Evolutionary conservation across 164 flowering plant species (phyloP).

Genomic region (Litsea cubeba): DNA sequence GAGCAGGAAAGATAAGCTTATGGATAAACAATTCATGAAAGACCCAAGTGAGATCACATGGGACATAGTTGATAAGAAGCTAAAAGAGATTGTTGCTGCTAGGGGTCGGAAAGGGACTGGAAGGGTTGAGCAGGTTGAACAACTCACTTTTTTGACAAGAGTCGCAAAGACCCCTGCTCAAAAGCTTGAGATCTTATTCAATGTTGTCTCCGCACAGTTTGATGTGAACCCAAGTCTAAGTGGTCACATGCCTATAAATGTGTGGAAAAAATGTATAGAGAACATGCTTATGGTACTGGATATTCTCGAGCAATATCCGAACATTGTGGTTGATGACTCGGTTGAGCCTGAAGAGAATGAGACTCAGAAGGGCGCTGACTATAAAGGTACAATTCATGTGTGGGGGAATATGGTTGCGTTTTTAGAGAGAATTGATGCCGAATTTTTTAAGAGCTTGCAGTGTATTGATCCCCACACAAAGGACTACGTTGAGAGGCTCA

Average conservation of each 20-base stretch:
- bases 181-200: conserved; percentile 89
- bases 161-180: conserved; percentile 98
- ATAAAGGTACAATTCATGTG: conserved; percentile 60
- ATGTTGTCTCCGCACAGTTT: conserved; percentile 86
- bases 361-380: conserved; percentile 66
- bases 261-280: conserved; percentile 85
- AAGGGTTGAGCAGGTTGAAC: conserved; percentile 85
- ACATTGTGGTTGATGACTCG: conserved; percentile 80
- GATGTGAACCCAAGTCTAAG: conserved; percentile 88
- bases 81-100: conserved; percentile 75
- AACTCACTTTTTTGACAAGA: conserved; percentile 76
- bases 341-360: conserved; percentile 91
- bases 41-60: conserved; percentile 80
- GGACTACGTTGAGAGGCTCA: conserved; percentile 84
- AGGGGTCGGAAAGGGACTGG: conserved; percentile 98
- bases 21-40: conserved; percentile 76
- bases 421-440: conserved; percentile 77
- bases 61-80: conserved; percentile 83
- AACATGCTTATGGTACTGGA: conserved; percentile 72
- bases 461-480: conserved; percentile 88
- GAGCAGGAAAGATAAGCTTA: conserved; percentile 74
- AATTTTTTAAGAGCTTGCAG: conserved; percentile 91
- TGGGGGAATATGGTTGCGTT: conserved; percentile 96
- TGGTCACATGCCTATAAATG: conserved; percentile 88
- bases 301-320: conserved; percentile 62